Conservation (phyloP, 2,329 filamentous ascomycete species). For the Fusarium avenaceum region DNA sequence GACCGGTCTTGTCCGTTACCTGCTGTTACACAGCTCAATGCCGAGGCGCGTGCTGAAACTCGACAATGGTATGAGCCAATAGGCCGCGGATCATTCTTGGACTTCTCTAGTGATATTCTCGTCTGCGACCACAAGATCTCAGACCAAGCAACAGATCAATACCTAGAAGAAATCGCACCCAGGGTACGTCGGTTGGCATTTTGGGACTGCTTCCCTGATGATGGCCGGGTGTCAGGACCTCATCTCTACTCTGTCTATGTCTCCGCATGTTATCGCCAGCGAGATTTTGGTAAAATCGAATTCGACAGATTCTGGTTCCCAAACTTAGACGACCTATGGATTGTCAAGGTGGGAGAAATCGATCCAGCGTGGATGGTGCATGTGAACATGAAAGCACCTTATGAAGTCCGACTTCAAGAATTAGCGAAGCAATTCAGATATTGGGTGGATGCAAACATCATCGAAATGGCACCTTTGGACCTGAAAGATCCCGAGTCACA, state of each 20-base stretch:
- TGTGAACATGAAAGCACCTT: slow-evolving; percentile 51
- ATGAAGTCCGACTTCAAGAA: slow-evolving; percentile 49
- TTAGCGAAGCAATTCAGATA: slow-evolving; percentile 57
- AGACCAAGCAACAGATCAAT: slow-evolving; percentile 51
- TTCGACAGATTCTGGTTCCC: slow-evolving; percentile 58
- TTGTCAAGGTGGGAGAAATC: slow-evolving; percentile 57
- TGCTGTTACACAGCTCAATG: slow-evolving; percentile 55
- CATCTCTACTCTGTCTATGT: slow-evolving; percentile 55
- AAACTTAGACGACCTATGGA: slow-evolving; percentile 56
- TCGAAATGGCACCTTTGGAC: slow-evolving; percentile 56
- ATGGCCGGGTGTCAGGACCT: slow-evolving; percentile 53
- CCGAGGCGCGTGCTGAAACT: slow-evolving; percentile 53
- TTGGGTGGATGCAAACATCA: slow-evolving; percentile 56
- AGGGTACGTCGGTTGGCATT: slow-evolving; percentile 55
- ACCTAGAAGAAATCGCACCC: slow-evolving; percentile 53
- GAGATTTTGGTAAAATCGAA: slow-evolving; percentile 52
- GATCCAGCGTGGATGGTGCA: slow-evolving; percentile 55
- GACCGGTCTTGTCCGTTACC: slow-evolving; percentile 53
- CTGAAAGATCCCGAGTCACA: slow-evolving; percentile 54
- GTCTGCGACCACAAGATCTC: slow-evolving; percentile 56
- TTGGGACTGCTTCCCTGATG: slow-evolving; percentile 59
- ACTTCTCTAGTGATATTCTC: slow-evolving; percentile 56
- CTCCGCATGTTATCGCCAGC: slow-evolving; percentile 51
- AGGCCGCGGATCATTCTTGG: slow-evolving; percentile 54
- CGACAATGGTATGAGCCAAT: slow-evolving; percentile 54